phyloP scores from a whole-genome alignment of 768 basidiomycete species.

The Amanita inopinata region DNA sequence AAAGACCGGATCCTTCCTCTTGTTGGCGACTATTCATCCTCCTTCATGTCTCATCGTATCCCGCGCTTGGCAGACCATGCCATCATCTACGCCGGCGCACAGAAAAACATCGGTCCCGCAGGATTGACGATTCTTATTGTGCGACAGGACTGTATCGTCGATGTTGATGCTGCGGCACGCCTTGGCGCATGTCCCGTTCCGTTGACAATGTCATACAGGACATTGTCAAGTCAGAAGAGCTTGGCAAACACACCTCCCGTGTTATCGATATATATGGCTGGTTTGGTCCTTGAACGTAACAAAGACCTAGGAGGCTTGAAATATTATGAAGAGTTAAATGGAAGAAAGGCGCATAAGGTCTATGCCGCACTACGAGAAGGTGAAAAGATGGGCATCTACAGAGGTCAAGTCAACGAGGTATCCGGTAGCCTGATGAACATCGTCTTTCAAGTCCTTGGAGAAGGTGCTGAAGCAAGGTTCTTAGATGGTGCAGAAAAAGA shows the following conservation, averaged over 20 bases:
- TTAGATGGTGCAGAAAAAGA: constrained; percentile 67
- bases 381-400: constrained; percentile 59
- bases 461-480: constrained; percentile 67
- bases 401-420: constrained; percentile 59
- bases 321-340: constrained; percentile 58
- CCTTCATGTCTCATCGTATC: constrained; percentile 94
- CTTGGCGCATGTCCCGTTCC: constrained; percentile 74
- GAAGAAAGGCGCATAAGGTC: constrained; percentile 65
- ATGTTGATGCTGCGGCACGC: constrained; percentile 68
- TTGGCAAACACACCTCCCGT: constrained; percentile 93
- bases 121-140: constrained; percentile 92
- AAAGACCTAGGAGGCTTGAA: constrained; percentile 53
- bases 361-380: constrained; percentile 69
- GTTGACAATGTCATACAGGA: constrained; percentile 73
- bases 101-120: constrained; percentile 96
- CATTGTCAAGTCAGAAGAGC: constrained; percentile 61
- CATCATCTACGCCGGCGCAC: constrained; percentile 91
- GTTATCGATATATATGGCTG: constrained; percentile 83
- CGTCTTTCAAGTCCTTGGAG: constrained; percentile 70
- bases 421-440: constrained; percentile 95
- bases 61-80: constrained; percentile 83
- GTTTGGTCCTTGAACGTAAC: constrained; percentile 72
- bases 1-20: constrained; percentile 58
- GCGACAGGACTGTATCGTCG: constrained; percentile 88
- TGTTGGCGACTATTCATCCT: constrained; percentile 92